These are phyloP conservation scores for Linum lewisii DNA, from an alignment of 345 rosid species.

Conservation along the genomic window DNA sequence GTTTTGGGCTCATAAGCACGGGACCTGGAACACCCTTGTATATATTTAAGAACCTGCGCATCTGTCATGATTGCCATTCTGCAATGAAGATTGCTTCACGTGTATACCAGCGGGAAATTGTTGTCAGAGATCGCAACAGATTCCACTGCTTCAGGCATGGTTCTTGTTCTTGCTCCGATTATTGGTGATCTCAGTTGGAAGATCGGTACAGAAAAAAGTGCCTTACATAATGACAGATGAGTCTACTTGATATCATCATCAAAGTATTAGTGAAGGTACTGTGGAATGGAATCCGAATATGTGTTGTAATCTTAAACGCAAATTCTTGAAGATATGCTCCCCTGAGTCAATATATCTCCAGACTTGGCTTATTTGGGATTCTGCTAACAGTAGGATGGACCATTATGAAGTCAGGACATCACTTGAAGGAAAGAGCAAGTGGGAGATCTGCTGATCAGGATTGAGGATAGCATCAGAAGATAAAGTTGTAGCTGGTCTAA, in stretches of 20 bases:
- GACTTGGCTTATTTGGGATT: neutral
- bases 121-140: slow-evolving; percentile 71
- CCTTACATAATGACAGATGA: neutral
- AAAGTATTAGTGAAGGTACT: neutral
- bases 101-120: slow-evolving; percentile 49
- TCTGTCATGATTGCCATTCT: slow-evolving; percentile 70
- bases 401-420: neutral
- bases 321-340: no score
- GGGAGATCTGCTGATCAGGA: neutral
- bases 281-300: neutral
- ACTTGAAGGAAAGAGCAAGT: neutral
- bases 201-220: neutral
- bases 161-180: slow-evolving; percentile 70
- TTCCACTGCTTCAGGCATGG: slow-evolving; percentile 67
- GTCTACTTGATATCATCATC: neutral
- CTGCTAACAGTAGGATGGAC: neutral
- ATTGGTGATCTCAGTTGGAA: slow-evolving; percentile 39
- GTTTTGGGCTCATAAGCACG: slow-evolving; percentile 66
- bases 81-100: slow-evolving; percentile 56
- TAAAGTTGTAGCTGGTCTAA: neutral
- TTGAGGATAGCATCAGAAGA: neutral
- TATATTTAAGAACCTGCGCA: slow-evolving; percentile 65
- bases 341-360: neutral
- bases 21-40: slow-evolving; percentile 35
- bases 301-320: neutral